These are phyloP conservation scores for Grosmannia serpens DNA, from an alignment of 2,329 filamentous ascomycete genomes.

Conservation along the genomic window DNA sequence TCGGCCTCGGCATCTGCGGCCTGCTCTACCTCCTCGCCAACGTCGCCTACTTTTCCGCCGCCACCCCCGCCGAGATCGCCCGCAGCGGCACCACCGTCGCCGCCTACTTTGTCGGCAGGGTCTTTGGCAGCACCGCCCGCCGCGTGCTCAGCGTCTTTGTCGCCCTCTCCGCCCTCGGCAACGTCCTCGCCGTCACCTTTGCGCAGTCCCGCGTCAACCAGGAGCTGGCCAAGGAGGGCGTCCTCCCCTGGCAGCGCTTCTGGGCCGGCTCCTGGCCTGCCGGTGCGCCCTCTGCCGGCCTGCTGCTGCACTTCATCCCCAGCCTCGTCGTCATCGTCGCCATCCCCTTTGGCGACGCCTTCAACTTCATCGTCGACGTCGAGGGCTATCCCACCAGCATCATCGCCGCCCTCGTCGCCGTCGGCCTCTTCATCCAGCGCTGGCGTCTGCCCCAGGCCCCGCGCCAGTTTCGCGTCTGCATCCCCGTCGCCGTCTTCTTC, in stretches of 20 bases:
- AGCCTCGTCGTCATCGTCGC: conserved; percentile 40
- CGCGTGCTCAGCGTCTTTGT: conserved; percentile 48
- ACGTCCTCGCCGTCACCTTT: conserved; percentile 53
- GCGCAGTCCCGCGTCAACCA: conserved; percentile 57
- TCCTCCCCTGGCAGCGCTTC: conserved; percentile 49
- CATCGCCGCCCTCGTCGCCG: conserved; percentile 41
- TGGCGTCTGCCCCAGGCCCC: conserved; percentile 31
- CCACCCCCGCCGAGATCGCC: conserved; percentile 45
- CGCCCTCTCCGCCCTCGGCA: conserved; percentile 49
- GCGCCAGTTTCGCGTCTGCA: conserved; percentile 41
- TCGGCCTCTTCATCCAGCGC: conserved; percentile 22
- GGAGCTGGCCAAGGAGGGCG: conserved; percentile 55
- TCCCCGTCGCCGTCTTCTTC: conserved; percentile 38
- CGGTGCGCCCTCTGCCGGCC: conserved; percentile 47
- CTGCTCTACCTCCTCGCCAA: conserved; percentile 53
- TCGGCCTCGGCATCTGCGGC: conserved; percentile 46
- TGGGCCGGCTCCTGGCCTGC: conserved; percentile 57
- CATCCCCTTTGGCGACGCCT: conserved; percentile 35
- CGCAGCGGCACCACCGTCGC: conserved; percentile 49
- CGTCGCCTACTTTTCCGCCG: conserved; percentile 53
- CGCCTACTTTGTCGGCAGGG: conserved; percentile 47
- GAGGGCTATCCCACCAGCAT: conserved; percentile 31
- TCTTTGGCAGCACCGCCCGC: conserved; percentile 48
- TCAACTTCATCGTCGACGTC: conserved; percentile 48
- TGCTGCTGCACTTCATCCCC: conserved; percentile 55